Conservation (phyloP, 2,329 filamentous ascomycete genomes). For the Coniochaeta prunicola region DNA sequence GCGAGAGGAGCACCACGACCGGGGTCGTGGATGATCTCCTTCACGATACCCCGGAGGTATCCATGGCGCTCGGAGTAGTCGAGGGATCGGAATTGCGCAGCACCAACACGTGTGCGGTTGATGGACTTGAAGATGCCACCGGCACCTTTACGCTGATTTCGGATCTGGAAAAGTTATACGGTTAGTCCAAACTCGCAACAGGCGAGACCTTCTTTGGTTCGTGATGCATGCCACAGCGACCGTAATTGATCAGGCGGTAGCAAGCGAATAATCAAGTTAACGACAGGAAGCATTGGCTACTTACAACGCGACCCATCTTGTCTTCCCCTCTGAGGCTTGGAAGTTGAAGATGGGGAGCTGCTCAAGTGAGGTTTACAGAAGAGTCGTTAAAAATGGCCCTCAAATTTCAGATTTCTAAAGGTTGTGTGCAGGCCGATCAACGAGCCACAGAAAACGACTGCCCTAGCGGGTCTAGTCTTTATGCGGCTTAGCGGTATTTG, state of each 20-base stretch:
- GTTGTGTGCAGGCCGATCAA: not conserved
- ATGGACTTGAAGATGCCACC: conserved; percentile 53
- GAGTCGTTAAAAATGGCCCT: conserved; percentile 1
- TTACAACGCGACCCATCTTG: conserved; percentile 47
- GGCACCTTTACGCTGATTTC: conserved; percentile 58
- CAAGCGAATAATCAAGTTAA: conserved; percentile 6
- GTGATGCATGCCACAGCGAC: not conserved
- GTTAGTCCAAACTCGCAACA: conserved; percentile 11
- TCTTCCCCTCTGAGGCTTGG: conserved; percentile 20
- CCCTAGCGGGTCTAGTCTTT: not conserved
- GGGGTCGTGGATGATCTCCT: conserved; percentile 98
- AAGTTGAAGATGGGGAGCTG: conserved; percentile 17
- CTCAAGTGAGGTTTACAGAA: conserved; percentile 13
- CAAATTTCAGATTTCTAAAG: conserved; percentile 2
- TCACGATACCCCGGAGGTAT: conserved; percentile 94
- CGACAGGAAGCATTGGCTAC: conserved; percentile 11
- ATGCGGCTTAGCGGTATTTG: not conserved
- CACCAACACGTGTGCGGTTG: conserved; percentile 90
- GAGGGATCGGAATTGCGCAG: conserved; percentile 90
- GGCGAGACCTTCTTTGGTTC: not conserved
- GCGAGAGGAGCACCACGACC: conserved; percentile 97
- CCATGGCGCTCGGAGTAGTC: conserved; percentile 96
- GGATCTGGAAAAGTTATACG: conserved; percentile 34
- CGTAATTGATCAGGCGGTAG: conserved; percentile 1
- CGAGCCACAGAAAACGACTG: not conserved